Percentiles rank a stretch among this genome's conserved stretches.
Evolutionary conservation across 371 early-diverging fungal genomes (phyloP).

Genomic region (Phascolomyces articulosus): DNA sequence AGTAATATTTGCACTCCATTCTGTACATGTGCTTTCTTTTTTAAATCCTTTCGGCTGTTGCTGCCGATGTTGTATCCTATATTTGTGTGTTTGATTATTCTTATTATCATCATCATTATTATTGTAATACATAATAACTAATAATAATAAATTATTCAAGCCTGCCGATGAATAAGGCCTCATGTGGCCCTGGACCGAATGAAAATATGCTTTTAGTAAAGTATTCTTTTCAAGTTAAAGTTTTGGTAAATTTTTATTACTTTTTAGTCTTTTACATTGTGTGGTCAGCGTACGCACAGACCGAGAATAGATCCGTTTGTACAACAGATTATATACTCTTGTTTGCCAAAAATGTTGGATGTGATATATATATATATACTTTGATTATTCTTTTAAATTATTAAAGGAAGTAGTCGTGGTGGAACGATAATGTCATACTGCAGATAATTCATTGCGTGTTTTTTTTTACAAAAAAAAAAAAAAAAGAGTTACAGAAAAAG

Average conservation of each 20-base stretch:
- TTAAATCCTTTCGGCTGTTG: conserved; percentile 1
- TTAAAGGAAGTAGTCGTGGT: too few relatives aligned
- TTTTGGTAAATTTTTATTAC: too few relatives aligned
- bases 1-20: background rate
- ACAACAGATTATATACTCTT: background rate
- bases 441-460: too few relatives aligned
- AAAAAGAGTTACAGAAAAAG: too few relatives aligned
- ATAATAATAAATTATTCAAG: too few relatives aligned
- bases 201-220: background rate
- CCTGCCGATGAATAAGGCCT: conserved; percentile 5
- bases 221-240: background rate
- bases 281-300: conserved; percentile 1
- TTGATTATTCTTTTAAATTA: too few relatives aligned
- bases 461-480: too few relatives aligned
- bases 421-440: too few relatives aligned
- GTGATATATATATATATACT: too few relatives aligned
- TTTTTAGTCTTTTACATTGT: background rate
- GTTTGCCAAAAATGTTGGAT: too few relatives aligned
- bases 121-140: too few relatives aligned
- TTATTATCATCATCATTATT: too few relatives aligned
- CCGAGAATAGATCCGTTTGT: conserved; percentile 1
- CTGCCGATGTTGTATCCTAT: background rate
- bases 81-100: background rate
- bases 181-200: conserved; percentile 9
- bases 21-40: conserved; percentile 3